Evolutionary conservation across 148 eudicot species (phyloP).

Genomic region (Rhododendron mucronatum): DNA sequence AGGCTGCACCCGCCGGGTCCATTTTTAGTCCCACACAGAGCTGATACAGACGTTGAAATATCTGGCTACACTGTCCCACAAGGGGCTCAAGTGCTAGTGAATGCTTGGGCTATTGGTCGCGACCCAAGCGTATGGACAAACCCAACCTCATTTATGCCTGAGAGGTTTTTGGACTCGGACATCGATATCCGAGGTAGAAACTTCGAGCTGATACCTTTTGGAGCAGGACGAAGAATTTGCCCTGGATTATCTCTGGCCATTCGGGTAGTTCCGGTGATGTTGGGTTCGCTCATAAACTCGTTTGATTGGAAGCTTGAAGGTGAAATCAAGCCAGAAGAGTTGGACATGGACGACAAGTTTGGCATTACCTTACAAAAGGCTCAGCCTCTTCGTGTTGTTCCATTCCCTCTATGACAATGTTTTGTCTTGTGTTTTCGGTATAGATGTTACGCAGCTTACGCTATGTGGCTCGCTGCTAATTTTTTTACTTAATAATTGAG

Average conservation of each 20-base stretch:
- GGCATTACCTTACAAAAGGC: too few relatives aligned
- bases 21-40: neutral
- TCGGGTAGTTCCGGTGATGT: neutral
- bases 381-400: too few relatives aligned
- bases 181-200: constrained; percentile 7
- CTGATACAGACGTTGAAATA: neutral
- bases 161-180: constrained; percentile 9
- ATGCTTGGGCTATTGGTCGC: constrained; percentile 1
- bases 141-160: neutral
- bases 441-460: too few relatives aligned
- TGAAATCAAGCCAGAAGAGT: neutral
- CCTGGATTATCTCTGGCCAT: neutral
- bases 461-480: too few relatives aligned
- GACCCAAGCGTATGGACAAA: constrained; percentile 3
- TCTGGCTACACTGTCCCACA: neutral
- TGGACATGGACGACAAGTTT: neutral
- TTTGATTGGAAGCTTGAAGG: constrained; percentile 5
- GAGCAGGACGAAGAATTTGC: constrained; percentile 11
- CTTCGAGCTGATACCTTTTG: constrained; percentile 14
- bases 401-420: too few relatives aligned
- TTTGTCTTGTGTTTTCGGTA: too few relatives aligned
- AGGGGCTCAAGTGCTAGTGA: constrained; percentile 6
- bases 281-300: constrained; percentile 8
- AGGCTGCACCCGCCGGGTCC: neutral
- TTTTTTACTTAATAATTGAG: too few relatives aligned